Percentiles rank a stretch among this genome's conserved stretches.
phyloP scores from a whole-genome alignment of 2,329 filamentous ascomycete species.

The Didymella sp. region DNA sequence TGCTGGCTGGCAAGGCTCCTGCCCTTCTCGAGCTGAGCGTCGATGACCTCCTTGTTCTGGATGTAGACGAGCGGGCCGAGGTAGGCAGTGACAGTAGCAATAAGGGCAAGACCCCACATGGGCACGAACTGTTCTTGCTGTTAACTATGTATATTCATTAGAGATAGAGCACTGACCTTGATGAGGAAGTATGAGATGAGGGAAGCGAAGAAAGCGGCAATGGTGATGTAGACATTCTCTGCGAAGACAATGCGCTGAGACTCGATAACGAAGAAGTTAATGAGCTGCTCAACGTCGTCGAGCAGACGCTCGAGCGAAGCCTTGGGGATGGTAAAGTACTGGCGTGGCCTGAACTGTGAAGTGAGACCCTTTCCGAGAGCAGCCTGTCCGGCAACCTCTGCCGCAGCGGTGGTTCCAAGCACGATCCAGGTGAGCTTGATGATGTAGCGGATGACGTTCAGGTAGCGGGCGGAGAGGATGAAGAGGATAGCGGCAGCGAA shows the following conservation, averaged over 20 bases:
- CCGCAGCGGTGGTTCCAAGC: conserved; percentile 65
- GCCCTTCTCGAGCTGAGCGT: conserved; percentile 64
- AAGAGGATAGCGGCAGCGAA: conserved; percentile 63
- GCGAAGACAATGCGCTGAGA: conserved; percentile 71
- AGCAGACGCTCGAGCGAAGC: conserved; percentile 67
- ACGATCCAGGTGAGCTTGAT: conserved; percentile 67
- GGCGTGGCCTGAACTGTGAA: conserved; percentile 66
- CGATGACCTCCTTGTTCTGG: conserved; percentile 69
- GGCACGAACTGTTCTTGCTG: conserved; percentile 57
- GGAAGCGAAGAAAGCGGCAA: conserved; percentile 65
- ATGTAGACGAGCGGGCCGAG: conserved; percentile 68
- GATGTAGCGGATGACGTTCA: conserved; percentile 67
- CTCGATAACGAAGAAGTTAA: conserved; percentile 73
- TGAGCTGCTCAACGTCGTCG: conserved; percentile 68
- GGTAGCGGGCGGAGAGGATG: conserved; percentile 69
- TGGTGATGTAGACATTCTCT: conserved; percentile 68
- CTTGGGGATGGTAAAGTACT: conserved; percentile 71
- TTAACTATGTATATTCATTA: background rate
- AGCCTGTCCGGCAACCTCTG: conserved; percentile 64
- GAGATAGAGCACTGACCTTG: conserved; percentile 48
- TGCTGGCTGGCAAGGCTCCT: conserved; percentile 64
- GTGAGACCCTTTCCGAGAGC: conserved; percentile 65
- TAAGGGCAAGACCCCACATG: conserved; percentile 68
- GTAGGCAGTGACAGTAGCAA: conserved; percentile 64
- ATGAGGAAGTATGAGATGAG: conserved; percentile 69